Evolutionary conservation across 2,329 filamentous ascomycete genomes (phyloP).

Genomic region (Aspergillus neotritici): DNA sequence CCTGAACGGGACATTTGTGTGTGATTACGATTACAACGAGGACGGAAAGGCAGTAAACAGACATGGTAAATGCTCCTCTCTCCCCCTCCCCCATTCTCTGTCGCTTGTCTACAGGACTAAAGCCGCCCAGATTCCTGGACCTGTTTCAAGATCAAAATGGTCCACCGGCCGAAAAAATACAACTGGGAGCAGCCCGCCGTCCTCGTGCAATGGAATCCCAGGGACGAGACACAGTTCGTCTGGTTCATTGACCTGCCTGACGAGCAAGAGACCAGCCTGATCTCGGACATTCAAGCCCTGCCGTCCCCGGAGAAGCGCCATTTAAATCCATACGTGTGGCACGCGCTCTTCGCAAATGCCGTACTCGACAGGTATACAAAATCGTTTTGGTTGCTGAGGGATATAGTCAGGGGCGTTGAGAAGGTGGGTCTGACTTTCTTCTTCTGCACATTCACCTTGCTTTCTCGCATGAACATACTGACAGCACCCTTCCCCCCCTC

Average conservation of each 20-base stretch:
- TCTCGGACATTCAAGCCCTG: not conserved
- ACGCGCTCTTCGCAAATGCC: constrained; percentile 19
- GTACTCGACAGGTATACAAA: constrained; percentile 20
- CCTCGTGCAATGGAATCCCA: constrained; percentile 17
- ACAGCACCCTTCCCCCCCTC: not conserved
- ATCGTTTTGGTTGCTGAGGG: constrained; percentile 26
- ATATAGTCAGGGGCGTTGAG: constrained; percentile 27
- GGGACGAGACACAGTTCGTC: constrained; percentile 6
- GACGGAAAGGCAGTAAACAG: not conserved
- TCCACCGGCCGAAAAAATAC: constrained; percentile 8
- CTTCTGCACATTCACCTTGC: no score
- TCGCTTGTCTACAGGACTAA: not conserved
- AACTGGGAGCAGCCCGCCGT: constrained; percentile 17
- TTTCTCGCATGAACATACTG: no score
- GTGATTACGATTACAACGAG: no score
- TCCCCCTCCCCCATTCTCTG: no score
- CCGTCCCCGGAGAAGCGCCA: not conserved
- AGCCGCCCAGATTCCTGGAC: constrained; percentile 17
- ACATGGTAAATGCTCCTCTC: not conserved
- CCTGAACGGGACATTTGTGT: no score
- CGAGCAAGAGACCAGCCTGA: not conserved
- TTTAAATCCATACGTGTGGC: constrained; percentile 19
- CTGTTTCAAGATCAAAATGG: constrained; percentile 21
- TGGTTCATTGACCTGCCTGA: constrained; percentile 10
- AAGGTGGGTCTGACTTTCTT: constrained; percentile 15